Base-by-base conservation (phyloP, 2,329 filamentous ascomycete genomes). In the Orbilia oligospora region DNA sequence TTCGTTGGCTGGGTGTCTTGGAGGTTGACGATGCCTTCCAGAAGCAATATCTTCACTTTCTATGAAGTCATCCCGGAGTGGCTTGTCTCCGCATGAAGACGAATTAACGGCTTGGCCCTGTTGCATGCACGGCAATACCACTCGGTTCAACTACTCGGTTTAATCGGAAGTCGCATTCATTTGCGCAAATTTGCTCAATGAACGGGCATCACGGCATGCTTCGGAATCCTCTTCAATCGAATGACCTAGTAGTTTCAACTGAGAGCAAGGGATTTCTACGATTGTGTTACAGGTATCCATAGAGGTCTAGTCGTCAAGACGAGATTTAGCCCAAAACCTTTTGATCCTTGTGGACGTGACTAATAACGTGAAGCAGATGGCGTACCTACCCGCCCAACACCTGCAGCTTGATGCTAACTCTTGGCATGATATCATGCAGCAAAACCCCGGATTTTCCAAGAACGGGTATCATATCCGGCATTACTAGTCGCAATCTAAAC, bases 381-480 rank as follows among this genome's bases (percentile, higher is more conserved):
- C 10, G 38, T 58, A 36, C 33, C 30, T 18, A 55, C 24, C 51
- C 36, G 38, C 41, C 41, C 58, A 71, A 71, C 66, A 71, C 67
- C 63, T 66, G 36, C 58, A 71, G 49, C n/a, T 46, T 38, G 30
- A 41, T 18, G n/a, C n/a, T 22, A 41, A n/a, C 61, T 14, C 73
- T 77, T 77, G 73, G 73, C 73, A 55, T 77, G 73, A 77, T 77
- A 77, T 77, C 73, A 77, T 77, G 73, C 73, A 30, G 27, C 67
- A 56, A 49, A 68, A 77, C 73, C 73, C 73, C 73, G 63, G 73
- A 71, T 77, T 77, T 68, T 76, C 73, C 67, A 77, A 76, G 66
- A 71, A 68, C 73, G 53, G 73, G 41, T 67, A 58, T 71, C 56
- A 77, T 71, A 63, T 77, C 73, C 73, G 67, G 67, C 51, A 63